Evolutionary conservation across 2,329 filamentous ascomycete species (phyloP).

Genomic region (Xenoacremonium recifei): DNA sequence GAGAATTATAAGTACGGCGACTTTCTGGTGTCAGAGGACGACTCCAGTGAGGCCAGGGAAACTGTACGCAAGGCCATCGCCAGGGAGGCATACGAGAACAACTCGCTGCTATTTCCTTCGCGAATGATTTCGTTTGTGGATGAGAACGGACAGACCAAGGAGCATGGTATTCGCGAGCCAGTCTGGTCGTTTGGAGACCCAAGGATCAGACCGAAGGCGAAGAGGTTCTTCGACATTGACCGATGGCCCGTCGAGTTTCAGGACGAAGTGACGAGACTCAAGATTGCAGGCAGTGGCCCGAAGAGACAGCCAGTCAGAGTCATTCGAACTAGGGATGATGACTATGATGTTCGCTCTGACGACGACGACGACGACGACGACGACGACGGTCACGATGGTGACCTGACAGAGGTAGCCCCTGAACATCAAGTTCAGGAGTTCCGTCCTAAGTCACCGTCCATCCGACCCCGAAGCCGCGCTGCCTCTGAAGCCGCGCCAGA

Average conservation of each 20-base stretch:
- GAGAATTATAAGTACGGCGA: slow-evolving; percentile 6
- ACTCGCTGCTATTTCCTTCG: slow-evolving; percentile 40
- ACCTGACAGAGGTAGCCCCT: neutral
- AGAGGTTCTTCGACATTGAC: slow-evolving; percentile 43
- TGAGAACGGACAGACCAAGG: slow-evolving; percentile 11
- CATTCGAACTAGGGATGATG: too few species aligned
- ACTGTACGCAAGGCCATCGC: slow-evolving; percentile 40
- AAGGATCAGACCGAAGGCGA: slow-evolving; percentile 12
- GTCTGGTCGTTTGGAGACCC: slow-evolving; percentile 32
- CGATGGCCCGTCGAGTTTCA: slow-evolving; percentile 48
- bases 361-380: neutral
- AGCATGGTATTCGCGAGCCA: slow-evolving; percentile 25
- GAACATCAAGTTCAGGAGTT: neutral
- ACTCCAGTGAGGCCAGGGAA: slow-evolving; percentile 6
- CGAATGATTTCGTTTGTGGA: slow-evolving; percentile 26
- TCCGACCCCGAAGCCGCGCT: neutral
- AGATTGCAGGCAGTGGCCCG: slow-evolving; percentile 22
- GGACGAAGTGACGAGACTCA: slow-evolving; percentile 23
- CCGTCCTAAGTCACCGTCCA: too few species aligned
- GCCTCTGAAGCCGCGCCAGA: slow-evolving; percentile 1
- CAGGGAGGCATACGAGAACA: slow-evolving; percentile 42
- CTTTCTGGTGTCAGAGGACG: neutral
- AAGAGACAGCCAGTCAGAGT: neutral
- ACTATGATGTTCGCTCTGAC: too few species aligned
- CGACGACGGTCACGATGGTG: neutral